A percentile compares a stretch with the other conserved stretches of the same genome.
Conservation (phyloP, 2,329 filamentous ascomycete genomes). For the Cladophialophora chaetospira region DNA sequence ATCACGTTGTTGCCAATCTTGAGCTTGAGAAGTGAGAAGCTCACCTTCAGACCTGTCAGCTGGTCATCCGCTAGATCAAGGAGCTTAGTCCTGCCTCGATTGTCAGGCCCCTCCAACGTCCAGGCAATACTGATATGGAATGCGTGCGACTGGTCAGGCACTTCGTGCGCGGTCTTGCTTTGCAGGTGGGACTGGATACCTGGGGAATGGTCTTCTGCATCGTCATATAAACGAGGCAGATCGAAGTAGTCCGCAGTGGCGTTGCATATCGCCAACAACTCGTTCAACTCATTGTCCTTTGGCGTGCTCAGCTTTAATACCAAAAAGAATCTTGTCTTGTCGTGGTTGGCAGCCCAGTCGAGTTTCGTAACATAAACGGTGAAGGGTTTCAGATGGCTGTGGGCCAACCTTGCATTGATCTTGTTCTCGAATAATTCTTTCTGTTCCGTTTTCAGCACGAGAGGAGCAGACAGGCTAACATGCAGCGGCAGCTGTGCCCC, state of each 20-base stretch:
- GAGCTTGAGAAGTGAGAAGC: constrained; percentile 65
- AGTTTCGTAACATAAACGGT: constrained; percentile 49
- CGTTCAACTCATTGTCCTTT: constrained; percentile 58
- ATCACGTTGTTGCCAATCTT: constrained; percentile 73
- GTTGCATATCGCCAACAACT: constrained; percentile 70
- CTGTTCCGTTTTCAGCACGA: constrained; percentile 71
- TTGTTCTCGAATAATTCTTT: constrained; percentile 67
- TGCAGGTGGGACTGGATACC: constrained; percentile 5
- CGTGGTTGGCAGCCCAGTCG: constrained; percentile 68
- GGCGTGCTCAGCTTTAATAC: constrained; percentile 65
- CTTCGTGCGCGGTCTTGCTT: constrained; percentile 31
- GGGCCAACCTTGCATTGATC: constrained; percentile 50
- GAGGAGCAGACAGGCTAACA: constrained; percentile 82
- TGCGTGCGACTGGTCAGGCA: constrained; percentile 53
- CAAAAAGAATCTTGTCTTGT: constrained; percentile 76
- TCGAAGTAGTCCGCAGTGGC: constrained; percentile 58
- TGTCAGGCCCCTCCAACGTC: constrained; percentile 62
- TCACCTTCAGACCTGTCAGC: constrained; percentile 48
- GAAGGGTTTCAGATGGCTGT: constrained; percentile 48
- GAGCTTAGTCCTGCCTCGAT: constrained; percentile 43
- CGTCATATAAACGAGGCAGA: constrained; percentile 71
- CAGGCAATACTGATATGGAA: constrained; percentile 93
- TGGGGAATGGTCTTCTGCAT: constrained; percentile 1
- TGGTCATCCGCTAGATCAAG: constrained; percentile 23
- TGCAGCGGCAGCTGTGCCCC: constrained; percentile 79